These are phyloP conservation scores for Sclerotinia nivalis DNA, from an alignment of 2,329 filamentous ascomycete species.

Conservation along the genomic window DNA sequence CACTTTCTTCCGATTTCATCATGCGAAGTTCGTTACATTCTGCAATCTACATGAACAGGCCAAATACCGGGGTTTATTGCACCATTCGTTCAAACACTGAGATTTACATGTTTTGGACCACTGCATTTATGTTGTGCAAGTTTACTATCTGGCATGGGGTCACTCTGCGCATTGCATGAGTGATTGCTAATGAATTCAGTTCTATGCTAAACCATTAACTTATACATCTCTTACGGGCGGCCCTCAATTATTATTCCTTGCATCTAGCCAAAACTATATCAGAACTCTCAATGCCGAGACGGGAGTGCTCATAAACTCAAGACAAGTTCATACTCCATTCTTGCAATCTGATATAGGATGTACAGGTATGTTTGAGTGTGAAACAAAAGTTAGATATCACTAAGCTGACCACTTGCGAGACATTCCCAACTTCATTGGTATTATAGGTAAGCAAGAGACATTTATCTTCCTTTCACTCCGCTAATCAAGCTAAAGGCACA, in stretches of 20 bases:
- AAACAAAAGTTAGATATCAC: background rate
- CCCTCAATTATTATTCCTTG: constrained; percentile 56
- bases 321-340: constrained; percentile 53
- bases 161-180: constrained; percentile 44
- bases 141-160: background rate
- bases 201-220: constrained; percentile 53
- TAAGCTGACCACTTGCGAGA: constrained; percentile 13
- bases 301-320: constrained; percentile 50
- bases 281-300: constrained; percentile 58
- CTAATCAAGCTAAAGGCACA: constrained; percentile 17
- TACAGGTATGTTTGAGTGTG: constrained; percentile 5
- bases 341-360: constrained; percentile 50
- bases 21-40: background rate
- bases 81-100: background rate
- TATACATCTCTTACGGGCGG: constrained; percentile 51
- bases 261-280: constrained; percentile 59
- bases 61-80: background rate
- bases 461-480: no score
- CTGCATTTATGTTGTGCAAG: background rate
- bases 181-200: constrained; percentile 50
- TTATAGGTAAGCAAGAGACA: constrained; percentile 20
- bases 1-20: background rate
- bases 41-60: background rate
- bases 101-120: background rate
- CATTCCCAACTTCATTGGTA: constrained; percentile 30